Base-by-base conservation (phyloP, 2,329 filamentous ascomycete species). In the Berkeleyomyces rouxiae region DNA sequence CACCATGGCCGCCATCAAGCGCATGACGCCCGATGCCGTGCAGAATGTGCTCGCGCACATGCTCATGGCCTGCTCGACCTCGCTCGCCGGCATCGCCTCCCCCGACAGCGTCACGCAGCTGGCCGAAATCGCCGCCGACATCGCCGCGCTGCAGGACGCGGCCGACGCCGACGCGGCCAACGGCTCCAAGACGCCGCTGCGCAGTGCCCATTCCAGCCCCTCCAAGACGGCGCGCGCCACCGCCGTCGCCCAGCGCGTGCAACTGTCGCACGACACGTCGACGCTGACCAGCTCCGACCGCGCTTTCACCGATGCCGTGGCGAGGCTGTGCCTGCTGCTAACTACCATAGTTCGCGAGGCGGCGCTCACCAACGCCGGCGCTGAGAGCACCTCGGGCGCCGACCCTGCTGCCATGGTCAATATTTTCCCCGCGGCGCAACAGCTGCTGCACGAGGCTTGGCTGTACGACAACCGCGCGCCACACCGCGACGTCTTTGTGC, bases 231-330 rank as follows among this genome's bases (percentile, higher is more conserved):
- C 89, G 47, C 80, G 89, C 53, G 89, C 88, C 1, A 92, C 88
- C 0, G 82, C 92, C 40, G 83, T 92, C 59, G 87, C 87, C 13
- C 87, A 92, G 69, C 87, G 88, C 70, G 87, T 93, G 16, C 85
- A 90, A 69, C 77, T 93, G 47, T 89, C 86, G 72, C 86, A 83
- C 66, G 85, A 90, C 70, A 84, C 85, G 67, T 83, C 87, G 1
- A 77, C 81, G 3, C 77, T 92, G 37, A 87, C 86, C 0, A 79
- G 84, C 53, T 78, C 86, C 67, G 88, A 92, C 72, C 82, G 81
- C 66, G 78, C 80, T 4, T 89, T 89, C 70, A 89, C 87, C 13
- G 74, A 76, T 33, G 72, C 88, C 9, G 77, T 91, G 3, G 81
- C 86, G 7, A 10, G 44, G 23, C 57, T 65, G 11, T 60, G 43